These are phyloP conservation scores for Acanthamoeba healyi DNA, from an alignment of 208 protist genomes.

Conservation along the genomic window DNA sequence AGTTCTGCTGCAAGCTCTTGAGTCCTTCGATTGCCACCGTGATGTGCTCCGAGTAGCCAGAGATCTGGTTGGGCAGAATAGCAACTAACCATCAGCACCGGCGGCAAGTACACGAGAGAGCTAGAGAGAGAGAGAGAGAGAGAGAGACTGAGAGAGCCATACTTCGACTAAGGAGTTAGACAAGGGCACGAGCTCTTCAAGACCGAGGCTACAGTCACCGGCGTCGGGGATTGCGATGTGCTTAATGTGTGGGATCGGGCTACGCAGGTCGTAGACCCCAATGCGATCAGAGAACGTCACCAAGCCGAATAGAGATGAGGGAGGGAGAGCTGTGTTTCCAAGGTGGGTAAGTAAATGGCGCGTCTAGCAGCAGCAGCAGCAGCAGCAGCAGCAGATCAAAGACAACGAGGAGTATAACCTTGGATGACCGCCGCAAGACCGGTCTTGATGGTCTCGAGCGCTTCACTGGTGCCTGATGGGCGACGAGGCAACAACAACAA, in stretches of 20 bases:
- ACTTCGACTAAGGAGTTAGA: conserved; percentile 72
- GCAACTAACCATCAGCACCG: too few relatives aligned
- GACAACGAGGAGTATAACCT: conserved; percentile 1
- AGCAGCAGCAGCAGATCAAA: too few relatives aligned
- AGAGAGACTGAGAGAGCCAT: neutral
- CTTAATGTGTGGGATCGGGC: conserved; percentile 70
- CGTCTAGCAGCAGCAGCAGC: too few relatives aligned
- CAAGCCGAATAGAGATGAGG: conserved; percentile 46
- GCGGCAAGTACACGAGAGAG: neutral
- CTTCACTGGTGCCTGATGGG: conserved; percentile 16
- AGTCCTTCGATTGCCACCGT: conserved; percentile 61
- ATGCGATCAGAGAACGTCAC: conserved; percentile 69
- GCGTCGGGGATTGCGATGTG: conserved; percentile 39
- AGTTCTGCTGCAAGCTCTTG: conserved; percentile 29
- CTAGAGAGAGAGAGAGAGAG: neutral
- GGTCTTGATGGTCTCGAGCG: conserved; percentile 58
- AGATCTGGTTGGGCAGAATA: neutral
- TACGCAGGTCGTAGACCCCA: conserved; percentile 65
- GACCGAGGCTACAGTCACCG: conserved; percentile 49
- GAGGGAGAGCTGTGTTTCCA: conserved; percentile 10
- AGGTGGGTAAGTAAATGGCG: neutral
- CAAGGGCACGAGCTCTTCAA: conserved; percentile 66
- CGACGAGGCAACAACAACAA: neutral
- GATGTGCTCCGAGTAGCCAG: conserved; percentile 13
- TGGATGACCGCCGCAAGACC: conserved; percentile 46